A percentile compares a stretch with the other conserved stretches of the same genome.
Evolutionary conservation across 768 basidiomycete genomes (phyloP).

Genomic region (Leccinum boreale): DNA sequence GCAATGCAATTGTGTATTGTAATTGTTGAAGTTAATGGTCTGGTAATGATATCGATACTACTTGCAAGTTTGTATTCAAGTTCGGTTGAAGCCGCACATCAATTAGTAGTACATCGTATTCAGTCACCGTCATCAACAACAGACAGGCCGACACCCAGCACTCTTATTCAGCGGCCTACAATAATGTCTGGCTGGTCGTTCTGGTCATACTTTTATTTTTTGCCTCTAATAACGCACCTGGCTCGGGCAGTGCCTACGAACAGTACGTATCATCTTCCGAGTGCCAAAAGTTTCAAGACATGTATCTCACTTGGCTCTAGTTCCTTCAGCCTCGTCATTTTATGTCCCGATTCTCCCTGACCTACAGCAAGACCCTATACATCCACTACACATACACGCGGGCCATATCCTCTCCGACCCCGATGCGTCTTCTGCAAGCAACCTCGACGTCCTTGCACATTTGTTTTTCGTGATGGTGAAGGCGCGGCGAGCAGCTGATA

Average conservation of each 20-base stretch:
- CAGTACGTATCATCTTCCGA: conserved; percentile 31
- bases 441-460: conserved; percentile 69
- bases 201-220: conserved; percentile 18
- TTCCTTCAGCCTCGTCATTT: conserved; percentile 79
- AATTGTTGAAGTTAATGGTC: no score
- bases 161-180: background rate
- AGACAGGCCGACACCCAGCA: background rate
- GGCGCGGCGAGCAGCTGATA: conserved; percentile 85
- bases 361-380: conserved; percentile 65
- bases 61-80: background rate
- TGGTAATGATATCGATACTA: no score
- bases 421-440: conserved; percentile 43
- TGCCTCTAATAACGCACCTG: conserved; percentile 6
- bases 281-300: background rate
- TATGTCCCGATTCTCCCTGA: conserved; percentile 77
- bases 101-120: background rate
- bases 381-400: conserved; percentile 76
- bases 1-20: no score
- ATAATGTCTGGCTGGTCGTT: conserved; percentile 1
- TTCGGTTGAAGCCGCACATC: background rate
- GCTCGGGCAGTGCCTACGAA: conserved; percentile 36
- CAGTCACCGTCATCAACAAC: background rate
- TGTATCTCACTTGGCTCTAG: conserved; percentile 32
- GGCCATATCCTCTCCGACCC: conserved; percentile 86
- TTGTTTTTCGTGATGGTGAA: conserved; percentile 89